Evolutionary conservation across 257 asterid species (phyloP), one percentile per base, ranked within the genome.

Genomic region (Solanum virginianum): DNA sequence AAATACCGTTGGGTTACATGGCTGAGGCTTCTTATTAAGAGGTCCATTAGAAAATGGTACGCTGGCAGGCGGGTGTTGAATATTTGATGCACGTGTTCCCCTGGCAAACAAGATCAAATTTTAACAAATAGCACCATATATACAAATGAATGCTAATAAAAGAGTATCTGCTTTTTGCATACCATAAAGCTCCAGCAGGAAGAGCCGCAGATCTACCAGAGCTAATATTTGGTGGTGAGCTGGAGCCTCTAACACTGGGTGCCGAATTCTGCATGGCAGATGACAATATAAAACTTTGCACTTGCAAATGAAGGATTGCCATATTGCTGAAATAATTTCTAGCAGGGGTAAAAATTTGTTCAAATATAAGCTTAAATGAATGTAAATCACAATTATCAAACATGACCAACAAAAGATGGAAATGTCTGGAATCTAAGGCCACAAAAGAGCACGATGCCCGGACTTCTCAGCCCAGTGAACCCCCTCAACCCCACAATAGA

Each of bases 131-230:
- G 62, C 82, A 49, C 62, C 62, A 32, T 32, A 75, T 16, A 49
- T 24, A 75, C 82, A 49, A 49, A 74, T 45, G n/a, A 74, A 75
- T 15, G 82, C 49, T 22, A 54, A 49, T 75, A 75, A 24, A 24
- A 24, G 82, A 8, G 22, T 15, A 24, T 15, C 16, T 49, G 62
- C 82, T 75, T 45, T 88, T 62, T 66, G 51, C 49, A 80, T 93
- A 95, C 99, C 98, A 97, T 69, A 93, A 95, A 49, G 98, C 98
- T 45, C 98, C 98, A 86, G 95, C 97, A 55, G 98, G 98, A 55
- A 94, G 98, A 88, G 96, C 95, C 87, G 88, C 91, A 87, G 98
- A 94, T 89, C 95, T 92, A 16, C 97, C 97, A 79, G 96, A 91
- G 91, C 98, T 97, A 92, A 95, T 94, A 89, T 90, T 91, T 84